These are phyloP conservation scores for Senna siamea DNA, from an alignment of 306 rosid genomes.

Conservation along the genomic window DNA sequence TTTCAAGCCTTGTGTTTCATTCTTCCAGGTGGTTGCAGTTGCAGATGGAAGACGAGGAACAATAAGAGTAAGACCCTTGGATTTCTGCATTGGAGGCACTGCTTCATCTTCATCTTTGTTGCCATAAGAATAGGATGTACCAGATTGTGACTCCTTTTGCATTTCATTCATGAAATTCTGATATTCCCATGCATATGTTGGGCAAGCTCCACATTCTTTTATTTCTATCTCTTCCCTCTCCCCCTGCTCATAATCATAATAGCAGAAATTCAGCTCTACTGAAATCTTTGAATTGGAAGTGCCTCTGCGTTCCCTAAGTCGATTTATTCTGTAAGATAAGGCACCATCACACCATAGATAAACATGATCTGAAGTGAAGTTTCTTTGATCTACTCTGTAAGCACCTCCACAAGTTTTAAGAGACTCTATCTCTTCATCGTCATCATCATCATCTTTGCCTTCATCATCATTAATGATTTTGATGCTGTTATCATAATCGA, in stretches of 20 bases:
- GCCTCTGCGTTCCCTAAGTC: not conserved
- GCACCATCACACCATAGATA: not conserved
- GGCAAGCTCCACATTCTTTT: slow-evolving; percentile 24
- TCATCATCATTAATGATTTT: not conserved
- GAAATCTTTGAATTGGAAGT: not conserved
- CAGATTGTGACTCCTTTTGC: not conserved
- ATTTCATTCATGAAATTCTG: not conserved
- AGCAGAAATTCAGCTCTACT: not conserved
- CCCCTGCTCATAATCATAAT: too few species aligned
- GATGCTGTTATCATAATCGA: too few species aligned
- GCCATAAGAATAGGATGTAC: too few species aligned
- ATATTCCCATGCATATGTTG: slow-evolving; percentile 17
- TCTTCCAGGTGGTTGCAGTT: too few species aligned
- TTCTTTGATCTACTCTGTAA: too few species aligned
- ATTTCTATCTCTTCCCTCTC: not conserved
- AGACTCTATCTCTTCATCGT: too few species aligned
- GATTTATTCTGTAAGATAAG: not conserved
- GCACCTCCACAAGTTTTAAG: too few species aligned
- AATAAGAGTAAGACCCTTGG: not conserved
- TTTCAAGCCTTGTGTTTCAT: too few species aligned
- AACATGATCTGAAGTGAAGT: not conserved
- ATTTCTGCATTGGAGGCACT: not conserved
- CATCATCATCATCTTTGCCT: too few species aligned
- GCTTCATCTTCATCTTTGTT: not conserved
- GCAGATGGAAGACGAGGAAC: too few species aligned